phyloP scores from a whole-genome alignment of 495 filamentous ascomycete species.

The Oidiodendron maius region DNA sequence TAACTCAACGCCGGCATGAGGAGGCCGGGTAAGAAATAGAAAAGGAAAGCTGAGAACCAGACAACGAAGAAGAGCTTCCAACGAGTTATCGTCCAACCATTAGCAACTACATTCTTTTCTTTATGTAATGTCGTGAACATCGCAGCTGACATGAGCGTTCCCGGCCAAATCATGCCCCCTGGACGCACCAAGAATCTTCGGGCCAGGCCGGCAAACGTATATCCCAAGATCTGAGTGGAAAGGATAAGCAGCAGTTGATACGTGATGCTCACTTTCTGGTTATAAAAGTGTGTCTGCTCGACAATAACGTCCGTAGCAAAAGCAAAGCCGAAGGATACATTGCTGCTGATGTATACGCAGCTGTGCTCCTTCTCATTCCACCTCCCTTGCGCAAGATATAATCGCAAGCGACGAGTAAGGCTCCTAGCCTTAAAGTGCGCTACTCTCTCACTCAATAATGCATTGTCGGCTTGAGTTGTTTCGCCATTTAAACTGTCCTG shows the following conservation, averaged over 20 bases:
- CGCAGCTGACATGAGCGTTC: slow-evolving; percentile 78
- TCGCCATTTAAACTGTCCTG: too few species aligned
- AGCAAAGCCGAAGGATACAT: slow-evolving; percentile 86
- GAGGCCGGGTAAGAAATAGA: slow-evolving; percentile 85
- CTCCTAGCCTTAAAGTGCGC: background rate
- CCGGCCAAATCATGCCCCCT: slow-evolving; percentile 88
- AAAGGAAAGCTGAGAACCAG: slow-evolving; percentile 57
- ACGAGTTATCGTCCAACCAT: slow-evolving; percentile 78
- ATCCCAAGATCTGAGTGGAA: slow-evolving; percentile 80
- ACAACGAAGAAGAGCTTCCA: slow-evolving; percentile 78
- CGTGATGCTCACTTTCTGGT: slow-evolving; percentile 64
- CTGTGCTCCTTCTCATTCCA: slow-evolving; percentile 88
- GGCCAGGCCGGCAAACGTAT: slow-evolving; percentile 74
- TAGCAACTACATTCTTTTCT: slow-evolving; percentile 68
- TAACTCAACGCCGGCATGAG: slow-evolving; percentile 83
- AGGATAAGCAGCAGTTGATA: slow-evolving; percentile 78
- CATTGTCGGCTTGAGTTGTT: slow-evolving; percentile 6
- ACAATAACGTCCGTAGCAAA: slow-evolving; percentile 83
- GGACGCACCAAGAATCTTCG: slow-evolving; percentile 77
- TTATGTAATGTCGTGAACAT: slow-evolving; percentile 86
- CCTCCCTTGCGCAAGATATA: slow-evolving; percentile 72
- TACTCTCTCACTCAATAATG: background rate
- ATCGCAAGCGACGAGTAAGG: slow-evolving; percentile 34
- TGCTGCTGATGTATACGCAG: slow-evolving; percentile 84
- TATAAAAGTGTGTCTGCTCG: slow-evolving; percentile 81